Conservation (phyloP, 2,329 filamentous ascomycete genomes). For the Arthrobotrys sinensis region DNA sequence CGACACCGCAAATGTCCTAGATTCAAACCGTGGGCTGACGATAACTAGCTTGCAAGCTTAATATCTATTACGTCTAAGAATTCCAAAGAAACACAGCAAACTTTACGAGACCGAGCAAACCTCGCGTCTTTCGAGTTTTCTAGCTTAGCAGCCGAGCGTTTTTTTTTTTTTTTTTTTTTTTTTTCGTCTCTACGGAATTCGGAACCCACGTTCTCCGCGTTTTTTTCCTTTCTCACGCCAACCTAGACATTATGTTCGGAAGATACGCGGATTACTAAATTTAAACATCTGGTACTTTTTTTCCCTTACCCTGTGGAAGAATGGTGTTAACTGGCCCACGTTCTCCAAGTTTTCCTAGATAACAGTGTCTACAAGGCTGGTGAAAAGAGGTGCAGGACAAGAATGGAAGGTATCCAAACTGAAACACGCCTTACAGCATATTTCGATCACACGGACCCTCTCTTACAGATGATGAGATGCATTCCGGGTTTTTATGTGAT, state of each 20-base stretch:
- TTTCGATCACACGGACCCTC: slow-evolving; percentile 37
- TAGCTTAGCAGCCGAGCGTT: slow-evolving; percentile 12
- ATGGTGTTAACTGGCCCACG: not conserved
- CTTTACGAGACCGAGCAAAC: not conserved
- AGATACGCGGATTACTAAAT: slow-evolving; percentile 42
- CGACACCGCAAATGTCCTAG: not conserved
- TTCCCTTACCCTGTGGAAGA: not conserved
- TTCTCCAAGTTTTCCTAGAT: not conserved
- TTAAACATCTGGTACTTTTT: slow-evolving; percentile 15
- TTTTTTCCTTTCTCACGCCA: slow-evolving; percentile 2
- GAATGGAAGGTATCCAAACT: slow-evolving; percentile 40
- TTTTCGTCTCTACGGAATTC: slow-evolving; percentile 7
- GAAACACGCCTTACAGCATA: slow-evolving; percentile 31
- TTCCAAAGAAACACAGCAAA: not conserved
- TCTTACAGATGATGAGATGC: slow-evolving; percentile 15
- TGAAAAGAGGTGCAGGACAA: slow-evolving; percentile 2
- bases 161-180: slow-evolving; percentile 15
- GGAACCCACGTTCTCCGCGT: slow-evolving; percentile 29
- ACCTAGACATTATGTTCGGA: slow-evolving; percentile 9
- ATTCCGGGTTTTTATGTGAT: slow-evolving; percentile 16
- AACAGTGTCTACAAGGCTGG: slow-evolving; percentile 43
- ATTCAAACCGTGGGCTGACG: not conserved
- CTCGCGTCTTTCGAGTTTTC: slow-evolving; percentile 17
- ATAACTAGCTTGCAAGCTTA: not conserved
- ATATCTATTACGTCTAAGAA: slow-evolving; percentile 5